Evolutionary conservation across 2,329 filamentous ascomycete genomes (phyloP).

Genomic region (Calycina herbarum): DNA sequence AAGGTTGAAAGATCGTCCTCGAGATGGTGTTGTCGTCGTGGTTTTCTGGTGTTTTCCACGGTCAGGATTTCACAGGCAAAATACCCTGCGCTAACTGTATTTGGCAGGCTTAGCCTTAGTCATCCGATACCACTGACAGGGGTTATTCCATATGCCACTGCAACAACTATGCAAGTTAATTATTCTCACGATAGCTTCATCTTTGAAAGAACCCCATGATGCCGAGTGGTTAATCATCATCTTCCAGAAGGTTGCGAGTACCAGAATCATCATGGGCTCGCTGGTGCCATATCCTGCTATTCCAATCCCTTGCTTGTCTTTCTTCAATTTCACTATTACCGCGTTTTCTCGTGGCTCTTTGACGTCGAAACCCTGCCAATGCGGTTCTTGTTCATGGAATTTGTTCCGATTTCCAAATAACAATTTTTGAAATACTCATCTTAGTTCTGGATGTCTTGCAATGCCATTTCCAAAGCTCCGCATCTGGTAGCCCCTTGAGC

Average conservation of each 20-base stretch:
- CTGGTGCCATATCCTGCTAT: no score
- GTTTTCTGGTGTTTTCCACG: not conserved
- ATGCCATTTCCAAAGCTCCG: not conserved
- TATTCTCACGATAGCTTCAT: no score
- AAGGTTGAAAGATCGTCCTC: not conserved
- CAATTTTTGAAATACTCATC: no score
- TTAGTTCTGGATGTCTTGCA: not conserved
- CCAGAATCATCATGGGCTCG: no score
- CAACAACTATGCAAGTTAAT: no score
- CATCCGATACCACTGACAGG: not conserved
- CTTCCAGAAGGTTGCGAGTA: no score
- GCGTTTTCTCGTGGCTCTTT: no score
- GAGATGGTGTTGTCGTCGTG: not conserved
- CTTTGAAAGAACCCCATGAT: no score
- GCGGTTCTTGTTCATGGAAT: not conserved
- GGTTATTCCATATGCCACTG: no score
- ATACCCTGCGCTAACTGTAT: not conserved
- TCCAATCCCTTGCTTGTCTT: not conserved
- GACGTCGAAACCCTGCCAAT: no score
- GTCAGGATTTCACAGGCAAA: not conserved
- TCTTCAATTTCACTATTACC: not conserved
- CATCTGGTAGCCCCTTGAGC: not conserved
- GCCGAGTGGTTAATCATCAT: no score
- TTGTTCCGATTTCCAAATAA: not conserved
- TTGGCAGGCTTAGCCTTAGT: not conserved